Evolutionary conservation across 2,329 filamentous ascomycete species (phyloP), one percentile per base, ranked within the genome.

Genomic region (Elsinoe arachidis): DNA sequence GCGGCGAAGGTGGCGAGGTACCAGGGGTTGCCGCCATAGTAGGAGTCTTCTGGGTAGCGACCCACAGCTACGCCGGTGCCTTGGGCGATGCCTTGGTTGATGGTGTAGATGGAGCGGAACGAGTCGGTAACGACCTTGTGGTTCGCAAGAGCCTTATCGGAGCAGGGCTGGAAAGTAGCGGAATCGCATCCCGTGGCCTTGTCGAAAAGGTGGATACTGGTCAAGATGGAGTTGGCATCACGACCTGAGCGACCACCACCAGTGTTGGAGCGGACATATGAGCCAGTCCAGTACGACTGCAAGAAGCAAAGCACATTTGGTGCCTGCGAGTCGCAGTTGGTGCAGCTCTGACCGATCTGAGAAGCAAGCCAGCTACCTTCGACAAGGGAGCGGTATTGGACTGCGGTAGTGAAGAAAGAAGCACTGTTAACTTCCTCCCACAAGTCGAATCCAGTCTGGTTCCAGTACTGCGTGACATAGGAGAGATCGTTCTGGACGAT

Each of bases 391-490:
- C 88, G 82, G 67, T 92, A 83, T 60, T 87, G 82, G 39, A 80
- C 79, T 2, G 83, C 81, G 33, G 84, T 73, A 1, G 88, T 93
- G 71, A 92, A 95, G 75, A 91, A 93, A 0, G 87, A 90, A 19
- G 81, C 84, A 39, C 87, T 86, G 21, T 77, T 74, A 12, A 91
- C 81, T 69, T 93, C 89, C 68, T 93, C 89, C 89, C 89, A 93
- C 2, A 95, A 78, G 68, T 95, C 89, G 65, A 83, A 93, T 4
- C 77, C 78, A 3, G 78, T 78, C 55, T 77, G 72, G 60, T 79
- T 81, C 73, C 78, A 80, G 73, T 88, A 88, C 66, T 88, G 81
- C 1, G 83, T 79, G 5, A 89, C 83, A 61, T 92, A 93, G 44
- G 78, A 78, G 34, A 95, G 77, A 65, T 93, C 89, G 63, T 90